Evolutionary conservation across 2,329 filamentous ascomycete species (phyloP).

Genomic region (Stemphylium vesicarium): DNA sequence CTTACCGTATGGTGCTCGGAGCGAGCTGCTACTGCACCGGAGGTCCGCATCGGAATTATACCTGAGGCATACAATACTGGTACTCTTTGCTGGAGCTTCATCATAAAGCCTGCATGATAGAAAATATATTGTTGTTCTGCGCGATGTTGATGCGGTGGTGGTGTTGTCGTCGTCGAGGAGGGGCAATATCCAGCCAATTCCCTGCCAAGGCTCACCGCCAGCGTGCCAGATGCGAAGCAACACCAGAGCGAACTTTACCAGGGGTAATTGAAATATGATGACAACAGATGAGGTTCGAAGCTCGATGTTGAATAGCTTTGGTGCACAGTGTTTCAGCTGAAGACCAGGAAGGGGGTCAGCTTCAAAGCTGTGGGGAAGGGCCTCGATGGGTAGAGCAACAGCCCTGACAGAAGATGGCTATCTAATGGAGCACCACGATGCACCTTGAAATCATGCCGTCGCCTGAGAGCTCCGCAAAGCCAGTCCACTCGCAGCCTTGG

Average conservation of each 20-base stretch:
- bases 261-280: neutral
- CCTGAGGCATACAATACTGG: neutral
- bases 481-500: neutral
- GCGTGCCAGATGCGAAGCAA: conserved; percentile 4
- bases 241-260: neutral
- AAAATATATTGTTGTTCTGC: neutral
- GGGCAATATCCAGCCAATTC: neutral
- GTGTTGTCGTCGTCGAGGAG: conserved; percentile 5
- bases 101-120: neutral
- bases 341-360: neutral
- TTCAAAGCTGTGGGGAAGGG: neutral
- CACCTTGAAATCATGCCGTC: neutral
- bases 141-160: neutral
- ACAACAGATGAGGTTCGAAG: neutral
- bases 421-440: neutral
- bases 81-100: neutral
- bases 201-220: conserved; percentile 3
- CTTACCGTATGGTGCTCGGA: neutral
- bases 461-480: neutral
- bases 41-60: neutral
- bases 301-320: neutral
- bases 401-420: neutral
- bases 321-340: neutral
- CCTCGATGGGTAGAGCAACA: neutral
- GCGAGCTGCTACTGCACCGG: neutral